Base-by-base conservation (phyloP, 2,329 filamentous ascomycete genomes). In the Cryphonectria japonica region DNA sequence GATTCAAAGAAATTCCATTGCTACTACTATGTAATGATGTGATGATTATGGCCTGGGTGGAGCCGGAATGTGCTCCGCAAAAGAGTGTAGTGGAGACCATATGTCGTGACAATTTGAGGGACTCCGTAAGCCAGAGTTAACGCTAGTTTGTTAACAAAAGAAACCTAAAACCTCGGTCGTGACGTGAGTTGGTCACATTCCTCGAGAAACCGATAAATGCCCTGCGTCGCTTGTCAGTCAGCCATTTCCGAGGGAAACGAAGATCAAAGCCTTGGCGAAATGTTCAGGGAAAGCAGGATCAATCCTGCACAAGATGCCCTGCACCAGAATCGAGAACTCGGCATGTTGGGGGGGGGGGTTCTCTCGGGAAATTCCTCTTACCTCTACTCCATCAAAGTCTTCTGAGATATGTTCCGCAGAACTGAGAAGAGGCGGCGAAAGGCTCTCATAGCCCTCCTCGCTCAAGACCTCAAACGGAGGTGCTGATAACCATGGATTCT, bases 151-250 rank as follows among this genome's bases (percentile, higher is more conserved):
- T 16, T 29, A 43, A 72, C 66, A 70, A 67, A 67, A 29, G 46
- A 69, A 71, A 68, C 2, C 39, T 67, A 71, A 14, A 71, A 67
- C 43, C 66, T 68, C 29, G 32, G 60, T 59, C 68, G 67, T 29
- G 69, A 64, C 52, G 66, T 66, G 34, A 67, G 79, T 37, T 83
- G 82, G 72, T 89, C 86, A 74, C 87, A 89, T 75, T 88, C 87
- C 75, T 88, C 87, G 41, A 89, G 71, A 73, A 89, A 89, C 22
- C 83, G 82, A 76, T 89, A 87, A 50, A 89, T 85, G 5, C 87
- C 87, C 71, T 65, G 41, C 6, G 39, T 4, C n/a, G 26, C 34
- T 34, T 32, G 29, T 32, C 16, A 65, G 63, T 50, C 26, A 64
- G 9, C n/a, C 16, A 37, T 50, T 37, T 2, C 16, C 63, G 2